Evolutionary conservation across 2,329 filamentous ascomycete genomes (phyloP), one percentile per base, ranked within the genome.

Genomic region (Ascochyta lentis): DNA sequence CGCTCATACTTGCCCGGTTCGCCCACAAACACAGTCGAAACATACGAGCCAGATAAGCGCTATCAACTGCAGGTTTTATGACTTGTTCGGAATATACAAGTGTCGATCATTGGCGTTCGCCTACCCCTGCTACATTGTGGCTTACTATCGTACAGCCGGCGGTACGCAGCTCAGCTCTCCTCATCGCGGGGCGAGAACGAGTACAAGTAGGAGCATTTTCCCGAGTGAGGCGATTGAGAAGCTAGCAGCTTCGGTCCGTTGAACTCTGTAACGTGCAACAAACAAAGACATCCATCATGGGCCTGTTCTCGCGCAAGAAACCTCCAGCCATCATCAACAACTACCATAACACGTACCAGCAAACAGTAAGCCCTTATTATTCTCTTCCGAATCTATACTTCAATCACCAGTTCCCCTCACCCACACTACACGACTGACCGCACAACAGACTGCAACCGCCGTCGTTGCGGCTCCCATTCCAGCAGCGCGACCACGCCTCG

Each of bases 31-130:
- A 34, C 33, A n/a, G 33, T 10, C 27, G 10, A 10, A 29, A 16
- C 39, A 12, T 26, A 31, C 24, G 13, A 35, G 31, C 9, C 19
- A 37, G 10, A 6, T 43, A 43, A 54, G 50, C 44, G 44, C 50
- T 48, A 48, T 38, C 13, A n/a, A 22, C 3, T 16, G 26, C 15
- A 16, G 4, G 15, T 19, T 34, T n/a, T 12, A 31, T 4, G 1
- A 31, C 5, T 9, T 29, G 7, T 38, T 42, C 33, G 50, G 44
- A 27, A 39, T 4, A n/a, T 27, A 27, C 19, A 2, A 12, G 22
- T 19, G 41, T 34, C 12, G 19, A 41, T 56, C 47, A 50, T 50
- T 56, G 42, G 53, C 33, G 19, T 44, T 53, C 50, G 50, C 43
- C 43, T 47, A 47, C 50, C 50, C 43, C 16, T 47, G 50, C 27